Conservation (phyloP, 495 filamentous ascomycete species). For the Rhizodiscina lignyota region DNA sequence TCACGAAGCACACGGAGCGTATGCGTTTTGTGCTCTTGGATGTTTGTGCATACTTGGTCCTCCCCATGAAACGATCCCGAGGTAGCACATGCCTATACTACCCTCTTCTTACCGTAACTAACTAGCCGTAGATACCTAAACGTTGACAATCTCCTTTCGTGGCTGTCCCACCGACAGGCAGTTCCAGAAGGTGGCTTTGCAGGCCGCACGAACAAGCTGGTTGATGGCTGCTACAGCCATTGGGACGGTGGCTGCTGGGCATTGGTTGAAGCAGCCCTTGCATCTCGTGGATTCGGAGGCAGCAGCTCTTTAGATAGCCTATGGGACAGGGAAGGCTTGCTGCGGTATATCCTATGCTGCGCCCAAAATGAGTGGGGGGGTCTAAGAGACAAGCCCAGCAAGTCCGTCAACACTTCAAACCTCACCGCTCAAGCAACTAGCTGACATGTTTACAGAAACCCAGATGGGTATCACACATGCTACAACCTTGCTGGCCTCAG, state of each 20-base stretch:
- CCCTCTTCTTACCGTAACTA: slow-evolving; percentile 2
- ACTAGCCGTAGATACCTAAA: slow-evolving; percentile 40
- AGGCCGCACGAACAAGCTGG: slow-evolving; percentile 93
- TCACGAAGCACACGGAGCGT: slow-evolving; percentile 87
- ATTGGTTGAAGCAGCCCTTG: slow-evolving; percentile 66
- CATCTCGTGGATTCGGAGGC: no score
- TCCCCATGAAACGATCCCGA: slow-evolving; percentile 54
- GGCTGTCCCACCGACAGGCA: slow-evolving; percentile 81
- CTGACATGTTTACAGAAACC: no score
- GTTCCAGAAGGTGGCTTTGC: slow-evolving; percentile 82
- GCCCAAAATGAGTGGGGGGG: slow-evolving; percentile 70
- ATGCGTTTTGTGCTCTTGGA: slow-evolving; percentile 87
- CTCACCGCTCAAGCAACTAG: no score
- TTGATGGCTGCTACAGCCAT: slow-evolving; percentile 94
- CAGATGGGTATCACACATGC: slow-evolving; percentile 83
- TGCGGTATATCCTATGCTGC: slow-evolving; percentile 75
- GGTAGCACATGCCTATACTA: slow-evolving; percentile 29
- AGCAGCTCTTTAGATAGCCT: no score
- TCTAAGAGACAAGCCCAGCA: slow-evolving; percentile 81
- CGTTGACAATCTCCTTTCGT: slow-evolving; percentile 57
- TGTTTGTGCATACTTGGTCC: slow-evolving; percentile 68
- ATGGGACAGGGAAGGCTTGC: slow-evolving; percentile 72
- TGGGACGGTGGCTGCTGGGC: slow-evolving; percentile 96
- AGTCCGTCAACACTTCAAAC: slow-evolving; percentile 59
- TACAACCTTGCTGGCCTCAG: slow-evolving; percentile 82